Percentiles rank a stretch among this genome's conserved stretches.
phyloP scores from a whole-genome alignment of 495 filamentous ascomycete genomes.

The Cladorrhinum samala region DNA sequence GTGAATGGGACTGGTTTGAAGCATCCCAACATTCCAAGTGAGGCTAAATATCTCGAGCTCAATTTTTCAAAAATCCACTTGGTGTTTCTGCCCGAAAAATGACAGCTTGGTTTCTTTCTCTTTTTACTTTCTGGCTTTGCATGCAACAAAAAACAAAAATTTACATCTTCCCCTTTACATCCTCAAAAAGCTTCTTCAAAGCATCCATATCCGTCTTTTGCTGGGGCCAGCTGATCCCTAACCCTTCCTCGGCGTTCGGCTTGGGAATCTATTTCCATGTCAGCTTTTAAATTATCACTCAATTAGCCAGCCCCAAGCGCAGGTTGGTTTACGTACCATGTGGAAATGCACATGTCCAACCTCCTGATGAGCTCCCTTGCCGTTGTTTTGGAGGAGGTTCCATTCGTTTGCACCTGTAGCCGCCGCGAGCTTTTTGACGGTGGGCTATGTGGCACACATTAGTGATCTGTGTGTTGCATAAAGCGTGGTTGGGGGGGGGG shows the following conservation, averaged over 20 bases:
- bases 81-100: too few relatives aligned
- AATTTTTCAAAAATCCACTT: too few relatives aligned
- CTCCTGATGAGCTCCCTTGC: constrained; percentile 82
- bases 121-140: too few relatives aligned
- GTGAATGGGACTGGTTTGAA: too few relatives aligned
- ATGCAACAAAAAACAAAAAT: too few relatives aligned
- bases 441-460: too few relatives aligned
- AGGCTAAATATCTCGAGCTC: too few relatives aligned
- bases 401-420: constrained; percentile 72
- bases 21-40: too few relatives aligned
- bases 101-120: too few relatives aligned
- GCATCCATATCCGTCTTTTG: constrained; percentile 73
- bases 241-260: constrained; percentile 75
- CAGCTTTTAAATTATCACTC: not conserved
- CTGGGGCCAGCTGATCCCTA: constrained; percentile 75
- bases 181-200: constrained; percentile 71
- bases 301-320: too few relatives aligned
- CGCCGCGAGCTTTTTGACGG: constrained; percentile 79
- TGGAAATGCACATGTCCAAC: constrained; percentile 97
- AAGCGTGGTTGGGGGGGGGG: too few relatives aligned
- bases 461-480: too few relatives aligned
- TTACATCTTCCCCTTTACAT: constrained; percentile 87
- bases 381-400: constrained; percentile 98
- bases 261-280: constrained; percentile 71
- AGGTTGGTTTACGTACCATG: constrained; percentile 71